These are phyloP conservation scores for Fusarium pseudocircinatum DNA, from an alignment of 2,329 filamentous ascomycete species.

Conservation along the genomic window DNA sequence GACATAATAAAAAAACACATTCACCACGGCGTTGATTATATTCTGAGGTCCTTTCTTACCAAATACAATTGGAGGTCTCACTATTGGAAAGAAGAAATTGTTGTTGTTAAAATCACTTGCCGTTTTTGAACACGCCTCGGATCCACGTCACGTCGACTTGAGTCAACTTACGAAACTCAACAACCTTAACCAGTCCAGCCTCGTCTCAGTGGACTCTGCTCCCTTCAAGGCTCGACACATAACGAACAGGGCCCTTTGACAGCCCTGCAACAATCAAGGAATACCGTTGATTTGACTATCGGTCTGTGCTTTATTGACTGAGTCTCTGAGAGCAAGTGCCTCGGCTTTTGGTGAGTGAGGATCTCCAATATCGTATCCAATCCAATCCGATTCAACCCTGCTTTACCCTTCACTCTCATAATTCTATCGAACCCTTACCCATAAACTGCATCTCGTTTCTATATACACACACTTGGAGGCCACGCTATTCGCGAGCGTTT, in stretches of 20 bases:
- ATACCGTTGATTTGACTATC: not conserved
- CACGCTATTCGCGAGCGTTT: not conserved
- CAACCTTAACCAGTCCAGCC: constrained; percentile 23
- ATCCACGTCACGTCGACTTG: constrained; percentile 31
- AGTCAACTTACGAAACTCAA: not conserved
- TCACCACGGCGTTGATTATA: not conserved
- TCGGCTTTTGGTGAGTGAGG: constrained; percentile 36
- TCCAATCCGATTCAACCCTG: constrained; percentile 16
- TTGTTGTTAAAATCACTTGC: constrained; percentile 1
- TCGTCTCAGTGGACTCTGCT: constrained; percentile 21
- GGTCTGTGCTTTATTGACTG: constrained; percentile 17
- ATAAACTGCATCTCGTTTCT: constrained; percentile 15
- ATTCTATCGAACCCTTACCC: constrained; percentile 20
- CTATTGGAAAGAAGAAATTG: not conserved
- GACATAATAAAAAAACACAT: constrained; percentile 15
- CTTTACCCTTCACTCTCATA: constrained; percentile 13
- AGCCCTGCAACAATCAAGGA: constrained; percentile 1
- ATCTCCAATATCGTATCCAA: constrained; percentile 19
- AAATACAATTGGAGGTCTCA: not conserved
- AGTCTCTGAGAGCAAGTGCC: constrained; percentile 19
- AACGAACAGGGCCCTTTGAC: not conserved
- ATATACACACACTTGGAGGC: constrained; percentile 12
- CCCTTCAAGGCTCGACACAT: constrained; percentile 10
- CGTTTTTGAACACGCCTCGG: constrained; percentile 20
- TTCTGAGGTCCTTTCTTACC: not conserved